Base-by-base conservation (phyloP, 2,329 filamentous ascomycete species). In the Colletotrichum sojae region DNA sequence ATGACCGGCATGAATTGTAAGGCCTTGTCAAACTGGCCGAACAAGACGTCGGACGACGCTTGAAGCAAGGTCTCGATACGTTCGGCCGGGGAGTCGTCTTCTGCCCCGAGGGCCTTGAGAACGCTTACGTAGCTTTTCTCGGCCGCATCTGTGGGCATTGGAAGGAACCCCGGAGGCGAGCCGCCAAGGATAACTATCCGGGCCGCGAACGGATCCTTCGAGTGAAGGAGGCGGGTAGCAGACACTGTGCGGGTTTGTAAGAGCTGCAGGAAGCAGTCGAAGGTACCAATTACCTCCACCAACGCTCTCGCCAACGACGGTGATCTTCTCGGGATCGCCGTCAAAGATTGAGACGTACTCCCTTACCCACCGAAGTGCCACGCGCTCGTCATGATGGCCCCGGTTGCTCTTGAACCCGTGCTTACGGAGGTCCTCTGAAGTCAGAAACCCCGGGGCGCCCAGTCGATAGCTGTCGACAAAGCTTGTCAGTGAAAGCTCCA, bases 371-470 rank as follows among this genome's bases (percentile, higher is more conserved):
- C 75, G 71, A 0, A 81, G 63, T 3, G 75, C 79, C 20, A 74
- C 68, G 6, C 76, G 75, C 52, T 81, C 78, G 62, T 83, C 84
- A 27, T 79, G 73, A 3, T 86, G 74, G 0, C 81, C 82, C 69
- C 83, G 82, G 71, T 86, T 86, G 1, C 80, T 73, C 25, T 79
- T 80, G 60, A 81, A 83, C 0, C 83, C 84, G 5, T 81, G 81
- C 22, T 81, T 76, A 4, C 81, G 78, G 18, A 88, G 75, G 56
- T 85, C 85, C 52, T 80, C 74, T 0, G 85, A 87, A 3, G 84
- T 85, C 59, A 87, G 68, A 67, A 86, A 85, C 2, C 85, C 82
- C 12, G 81, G 76, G 5, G 76, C 74, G 6, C 79, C 79, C 3
- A 85, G 68, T 36, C 84, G 85, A 74, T 88, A 89, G 67, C 83